A percentile compares a stretch with the other conserved stretches of the same genome.
Conservation (phyloP, 192 early-diverging fungal species). For the Podila epicladia region DNA sequence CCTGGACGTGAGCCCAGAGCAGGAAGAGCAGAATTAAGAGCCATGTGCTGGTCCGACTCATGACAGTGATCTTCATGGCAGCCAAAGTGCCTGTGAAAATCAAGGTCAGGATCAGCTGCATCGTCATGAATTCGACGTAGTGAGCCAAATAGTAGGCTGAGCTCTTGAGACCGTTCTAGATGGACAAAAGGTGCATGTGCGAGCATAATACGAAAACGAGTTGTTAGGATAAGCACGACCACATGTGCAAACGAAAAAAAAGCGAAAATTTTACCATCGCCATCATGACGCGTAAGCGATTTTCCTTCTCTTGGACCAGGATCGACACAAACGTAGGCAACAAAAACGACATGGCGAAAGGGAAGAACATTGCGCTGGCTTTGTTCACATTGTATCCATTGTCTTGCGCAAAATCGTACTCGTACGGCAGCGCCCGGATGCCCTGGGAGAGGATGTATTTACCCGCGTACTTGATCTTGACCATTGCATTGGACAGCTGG, state of each 20-base stretch:
- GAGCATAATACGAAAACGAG: no score
- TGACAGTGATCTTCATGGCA: slow-evolving; percentile 17
- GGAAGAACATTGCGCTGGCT: slow-evolving; percentile 26
- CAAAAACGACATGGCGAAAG: slow-evolving; percentile 35
- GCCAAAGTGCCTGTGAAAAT: slow-evolving; percentile 20
- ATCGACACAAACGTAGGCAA: slow-evolving; percentile 42
- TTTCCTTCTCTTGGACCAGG: slow-evolving; percentile 45
- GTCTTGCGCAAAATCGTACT: not conserved
- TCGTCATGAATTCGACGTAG: slow-evolving; percentile 41
- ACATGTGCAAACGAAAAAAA: no score
- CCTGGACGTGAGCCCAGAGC: slow-evolving; percentile 39
- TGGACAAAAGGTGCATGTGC: no score
- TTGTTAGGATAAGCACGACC: not conserved
- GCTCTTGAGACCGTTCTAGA: slow-evolving; percentile 44
- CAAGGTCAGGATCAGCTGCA: slow-evolving; percentile 39
- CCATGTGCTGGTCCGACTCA: slow-evolving; percentile 12
- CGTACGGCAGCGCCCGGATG: slow-evolving; percentile 19
- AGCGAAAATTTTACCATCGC: slow-evolving; percentile 27
- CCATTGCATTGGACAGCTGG: slow-evolving; percentile 20
- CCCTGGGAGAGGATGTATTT: slow-evolving; percentile 31
- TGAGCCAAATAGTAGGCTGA: slow-evolving; percentile 23
- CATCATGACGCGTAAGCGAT: slow-evolving; percentile 45
- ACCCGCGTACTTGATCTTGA: slow-evolving; percentile 31
- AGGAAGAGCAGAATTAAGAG: slow-evolving; percentile 24
- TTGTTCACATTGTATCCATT: not conserved